Conservation (phyloP, 208 protist genomes). For the Acanthamoeba royreba region DNA sequence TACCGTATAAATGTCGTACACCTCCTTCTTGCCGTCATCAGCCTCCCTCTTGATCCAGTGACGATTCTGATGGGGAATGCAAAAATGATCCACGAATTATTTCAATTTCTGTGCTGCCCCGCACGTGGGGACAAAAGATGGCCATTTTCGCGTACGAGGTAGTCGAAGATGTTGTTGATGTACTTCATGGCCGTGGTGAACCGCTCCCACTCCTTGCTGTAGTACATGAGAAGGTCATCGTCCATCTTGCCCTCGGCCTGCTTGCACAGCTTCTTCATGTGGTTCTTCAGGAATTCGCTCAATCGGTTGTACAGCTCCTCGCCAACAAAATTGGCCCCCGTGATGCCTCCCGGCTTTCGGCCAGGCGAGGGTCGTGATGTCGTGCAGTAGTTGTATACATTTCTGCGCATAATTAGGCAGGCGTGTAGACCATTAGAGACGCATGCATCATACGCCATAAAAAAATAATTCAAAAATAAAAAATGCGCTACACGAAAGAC, state of each 20-base stretch:
- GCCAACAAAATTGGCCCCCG: slow-evolving; percentile 70
- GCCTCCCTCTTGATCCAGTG: slow-evolving; percentile 72
- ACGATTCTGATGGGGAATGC: too few species aligned
- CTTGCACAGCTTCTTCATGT: slow-evolving; percentile 64
- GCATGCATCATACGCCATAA: too few species aligned
- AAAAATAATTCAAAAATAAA: too few species aligned
- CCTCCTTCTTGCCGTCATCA: slow-evolving; percentile 65
- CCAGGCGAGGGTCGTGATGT: slow-evolving; percentile 51
- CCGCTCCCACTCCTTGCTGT: slow-evolving; percentile 65
- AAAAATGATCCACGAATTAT: too few species aligned
- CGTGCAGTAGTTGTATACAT: slow-evolving; percentile 72
- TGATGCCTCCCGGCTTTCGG: background rate
- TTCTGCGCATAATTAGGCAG: too few species aligned
- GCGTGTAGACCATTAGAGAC: too few species aligned
- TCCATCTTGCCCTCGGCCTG: background rate
- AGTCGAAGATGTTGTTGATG: slow-evolving; percentile 71
- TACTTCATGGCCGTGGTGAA: slow-evolving; percentile 67
- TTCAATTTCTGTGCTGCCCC: too few species aligned
- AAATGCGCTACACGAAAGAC: background rate
- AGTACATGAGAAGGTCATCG: slow-evolving; percentile 55
- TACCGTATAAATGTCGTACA: slow-evolving; percentile 61
- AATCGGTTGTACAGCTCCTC: slow-evolving; percentile 64
- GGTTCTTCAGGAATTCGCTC: slow-evolving; percentile 58
- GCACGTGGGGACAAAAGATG: too few species aligned
- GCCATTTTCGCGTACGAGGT: too few species aligned